Percentiles rank a stretch among this genome's conserved stretches.
phyloP scores from a whole-genome alignment of 352 stramenopile species.

The Phytophthora tubulina region DNA sequence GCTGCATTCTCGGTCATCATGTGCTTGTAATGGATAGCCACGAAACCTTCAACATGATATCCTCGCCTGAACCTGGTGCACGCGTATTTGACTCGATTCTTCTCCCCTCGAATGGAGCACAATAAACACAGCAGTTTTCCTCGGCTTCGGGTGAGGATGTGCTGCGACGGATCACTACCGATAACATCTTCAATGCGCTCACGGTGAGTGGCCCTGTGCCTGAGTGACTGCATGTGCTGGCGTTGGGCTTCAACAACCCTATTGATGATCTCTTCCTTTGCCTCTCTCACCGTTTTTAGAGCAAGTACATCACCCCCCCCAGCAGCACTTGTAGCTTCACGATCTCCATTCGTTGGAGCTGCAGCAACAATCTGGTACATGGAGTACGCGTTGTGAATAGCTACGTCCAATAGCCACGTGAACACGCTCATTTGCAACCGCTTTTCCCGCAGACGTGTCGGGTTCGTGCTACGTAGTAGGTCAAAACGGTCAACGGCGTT shows the following conservation, averaged over 20 bases:
- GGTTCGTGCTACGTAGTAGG: slow-evolving; percentile 1
- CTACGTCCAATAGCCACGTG: slow-evolving; percentile 9
- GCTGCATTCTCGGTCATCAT: slow-evolving; percentile 17
- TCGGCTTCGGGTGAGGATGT: slow-evolving; percentile 17
- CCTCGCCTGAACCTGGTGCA: slow-evolving; percentile 6
- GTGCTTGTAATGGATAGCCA: slow-evolving; percentile 18
- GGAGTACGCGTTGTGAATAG: slow-evolving; percentile 2
- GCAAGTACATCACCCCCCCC: not conserved
- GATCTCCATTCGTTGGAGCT: too few relatives aligned
- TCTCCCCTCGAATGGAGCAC: slow-evolving; percentile 5
- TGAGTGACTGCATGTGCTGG: not conserved
- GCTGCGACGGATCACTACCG: not conserved
- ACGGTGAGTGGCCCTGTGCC: not conserved
- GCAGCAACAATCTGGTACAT: not conserved
- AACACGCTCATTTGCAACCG: not conserved
- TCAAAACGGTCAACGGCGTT: slow-evolving; percentile 9
- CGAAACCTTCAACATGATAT: slow-evolving; percentile 15
- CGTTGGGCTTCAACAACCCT: not conserved
- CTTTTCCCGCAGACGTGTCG: not conserved
- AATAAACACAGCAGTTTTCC: slow-evolving; percentile 8
- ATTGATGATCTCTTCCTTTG: slow-evolving; percentile 5
- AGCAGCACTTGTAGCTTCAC: too few relatives aligned
- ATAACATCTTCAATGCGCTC: slow-evolving; percentile 6
- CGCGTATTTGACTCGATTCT: slow-evolving; percentile 15
- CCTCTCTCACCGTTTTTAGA: not conserved